Evolutionary conservation across 352 stramenopile species (phyloP).

Genomic region (Globisporangium recalcitrans): DNA sequence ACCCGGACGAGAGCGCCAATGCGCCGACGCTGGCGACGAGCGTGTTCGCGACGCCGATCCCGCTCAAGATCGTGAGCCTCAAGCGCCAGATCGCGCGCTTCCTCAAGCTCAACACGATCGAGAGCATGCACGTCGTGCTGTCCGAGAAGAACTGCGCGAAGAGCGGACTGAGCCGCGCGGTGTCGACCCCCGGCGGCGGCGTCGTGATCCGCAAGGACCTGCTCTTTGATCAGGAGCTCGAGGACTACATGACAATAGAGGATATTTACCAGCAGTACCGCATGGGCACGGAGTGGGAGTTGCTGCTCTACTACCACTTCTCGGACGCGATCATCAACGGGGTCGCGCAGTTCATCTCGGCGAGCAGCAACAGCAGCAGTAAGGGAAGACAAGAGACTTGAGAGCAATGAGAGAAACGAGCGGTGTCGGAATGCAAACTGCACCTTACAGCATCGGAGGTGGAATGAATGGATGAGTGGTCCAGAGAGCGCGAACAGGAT

Average conservation of each 20-base stretch:
- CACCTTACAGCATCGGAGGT: neutral
- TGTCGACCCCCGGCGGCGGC: conserved; percentile 13
- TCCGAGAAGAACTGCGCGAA: conserved; percentile 42
- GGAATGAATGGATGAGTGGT: neutral
- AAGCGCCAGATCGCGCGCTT: conserved; percentile 62
- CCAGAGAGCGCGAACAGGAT: neutral
- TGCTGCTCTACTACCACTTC: conserved; percentile 76
- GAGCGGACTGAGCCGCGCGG: conserved; percentile 33
- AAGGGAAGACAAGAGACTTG: no score
- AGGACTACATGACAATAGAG: conserved; percentile 61
- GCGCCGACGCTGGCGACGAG: conserved; percentile 38
- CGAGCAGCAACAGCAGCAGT: neutral
- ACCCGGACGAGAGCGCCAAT: conserved; percentile 36
- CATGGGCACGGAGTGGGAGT: conserved; percentile 59
- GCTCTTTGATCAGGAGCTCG: conserved; percentile 67
- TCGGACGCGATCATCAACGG: conserved; percentile 67
- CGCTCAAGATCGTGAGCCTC: conserved; percentile 66
- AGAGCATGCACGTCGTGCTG: conserved; percentile 59
- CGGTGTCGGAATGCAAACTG: neutral
- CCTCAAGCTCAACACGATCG: conserved; percentile 37
- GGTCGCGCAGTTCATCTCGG: conserved; percentile 53
- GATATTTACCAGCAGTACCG: conserved; percentile 85
- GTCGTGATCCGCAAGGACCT: conserved; percentile 54
- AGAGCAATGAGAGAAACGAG: no score
- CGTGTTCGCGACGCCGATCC: conserved; percentile 55